These are phyloP conservation scores for Silene vulgaris DNA, from an alignment of 179 eudicot species.

Conservation along the genomic window DNA sequence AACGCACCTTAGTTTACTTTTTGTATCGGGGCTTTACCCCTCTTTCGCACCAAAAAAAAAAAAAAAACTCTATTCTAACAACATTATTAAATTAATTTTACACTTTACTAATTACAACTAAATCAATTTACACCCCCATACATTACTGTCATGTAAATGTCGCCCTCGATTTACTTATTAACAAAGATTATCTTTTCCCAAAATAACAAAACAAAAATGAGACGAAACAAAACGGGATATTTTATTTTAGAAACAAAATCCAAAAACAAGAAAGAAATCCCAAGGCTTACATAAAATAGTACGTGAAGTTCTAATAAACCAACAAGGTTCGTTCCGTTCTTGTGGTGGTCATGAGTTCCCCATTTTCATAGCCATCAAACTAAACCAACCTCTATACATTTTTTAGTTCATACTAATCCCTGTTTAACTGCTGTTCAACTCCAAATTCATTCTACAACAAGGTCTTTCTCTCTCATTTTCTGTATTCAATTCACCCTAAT, in stretches of 20 bases:
- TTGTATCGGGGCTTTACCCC: no score
- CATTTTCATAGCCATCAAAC: slow-evolving; percentile 12
- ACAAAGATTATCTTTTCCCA: no score
- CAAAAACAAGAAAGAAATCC: slow-evolving; percentile 3
- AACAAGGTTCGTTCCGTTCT: not conserved
- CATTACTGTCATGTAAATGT: no score
- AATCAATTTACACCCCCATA: no score
- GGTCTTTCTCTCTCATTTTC: not conserved
- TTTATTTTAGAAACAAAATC: not conserved
- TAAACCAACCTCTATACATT: no score
- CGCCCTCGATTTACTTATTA: no score
- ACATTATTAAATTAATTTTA: no score
- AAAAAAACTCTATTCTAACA: no score
- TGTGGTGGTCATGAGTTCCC: slow-evolving; percentile 16
- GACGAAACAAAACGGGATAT: not conserved
- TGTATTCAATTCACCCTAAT: not conserved
- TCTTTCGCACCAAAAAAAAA: no score
- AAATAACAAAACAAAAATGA: no score
- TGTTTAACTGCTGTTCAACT: not conserved
- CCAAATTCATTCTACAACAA: not conserved
- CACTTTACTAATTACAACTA: no score
- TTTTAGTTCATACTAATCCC: not conserved
- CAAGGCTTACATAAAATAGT: not conserved
- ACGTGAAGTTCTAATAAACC: slow-evolving; percentile 6
- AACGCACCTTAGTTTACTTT: no score